Evolutionary conservation across 164 flowering plant species (phyloP), one percentile per base, ranked within the genome.

Genomic region (Tetracentron sinense): DNA sequence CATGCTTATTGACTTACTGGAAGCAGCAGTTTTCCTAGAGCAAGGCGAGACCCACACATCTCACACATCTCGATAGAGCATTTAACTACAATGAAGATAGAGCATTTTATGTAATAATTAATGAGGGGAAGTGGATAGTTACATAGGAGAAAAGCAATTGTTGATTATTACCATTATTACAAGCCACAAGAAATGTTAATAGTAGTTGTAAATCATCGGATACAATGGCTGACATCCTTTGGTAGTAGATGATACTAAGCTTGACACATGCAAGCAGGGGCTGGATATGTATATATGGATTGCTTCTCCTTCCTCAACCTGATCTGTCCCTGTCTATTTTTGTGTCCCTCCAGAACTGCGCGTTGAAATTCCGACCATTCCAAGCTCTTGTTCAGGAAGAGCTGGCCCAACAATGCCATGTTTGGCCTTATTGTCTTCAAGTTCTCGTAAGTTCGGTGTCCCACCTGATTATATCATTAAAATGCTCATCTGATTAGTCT

Each of bases 181-280:
- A 69, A 64, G 55, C 70, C 73, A 71, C 47, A 69, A 56, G 63
- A 42, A 72, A 61, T 42, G 44, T n/a, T n/a, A n/a, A n/a, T n/a
- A n/a, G 42, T 48, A 30, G 27, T 30, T 21, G 22, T n/a, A 29
- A 52, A 72, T 46, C 26, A 66, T 30, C 42, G 16, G 61, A 54
- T 26, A 58, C 22, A 35, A 22, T 28, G 16, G 54, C 23, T 25
- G n/a, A 5, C 15, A 20, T 17, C 29, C 25, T 42, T 26, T 23
- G 28, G 17, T 50, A 22, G 30, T 48, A 25, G 30, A 6, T 21
- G 1, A 2, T 31, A 30, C 66, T 58, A 84, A 28, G 66, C 85
- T 54, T 59, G 79, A 76, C 99, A 94, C 95, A 94, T 86, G 76
- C 99, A 94, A 68, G 87, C 98, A 10, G 98, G 97, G 63, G 85